Base-by-base conservation (phyloP, 2,329 filamentous ascomycete species). In the Onygenales sp. region DNA sequence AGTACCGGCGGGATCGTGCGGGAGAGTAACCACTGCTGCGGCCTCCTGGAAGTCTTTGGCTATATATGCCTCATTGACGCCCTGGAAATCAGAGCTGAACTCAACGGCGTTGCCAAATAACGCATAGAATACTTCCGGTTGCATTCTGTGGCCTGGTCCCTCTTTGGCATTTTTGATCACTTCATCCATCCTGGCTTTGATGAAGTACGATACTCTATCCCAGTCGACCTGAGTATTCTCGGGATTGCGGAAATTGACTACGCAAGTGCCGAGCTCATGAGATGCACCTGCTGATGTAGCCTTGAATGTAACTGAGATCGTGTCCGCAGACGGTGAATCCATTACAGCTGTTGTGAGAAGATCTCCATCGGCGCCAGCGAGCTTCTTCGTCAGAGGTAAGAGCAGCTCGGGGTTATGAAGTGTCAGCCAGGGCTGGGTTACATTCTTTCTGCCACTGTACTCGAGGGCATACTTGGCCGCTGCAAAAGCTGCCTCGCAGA, bases 61-160 rank as follows among this genome's bases (percentile, higher is more conserved):
- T 33, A 73, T 58, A 41, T 67, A 59, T 5, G 72, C 69, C 38
- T 65, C 62, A 45, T 69, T 57, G 64, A 73, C 64, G 50, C 67
- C 65, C 36, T 64, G 63, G 59, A 61, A 72, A 52, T 63, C 60
- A 41, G 59, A 51, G 6, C 55, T 59, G 55, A 69, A 72, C 47
- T 67, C 61, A 7, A 69, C 69, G 44, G 70, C 55, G n/a, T 60
- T 58, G 32, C 57, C 56, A 50, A 72, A 69, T 11, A 71, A 63
- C 52, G 61, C 64, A 62, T 71, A 72, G 2, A 64, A 66, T 61
- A 70, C 65, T 1, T 59, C 58, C 13, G 60, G 61, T 42, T 58
- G 59, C 43, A 70, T 11, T 14, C 48, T 52, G 35, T 54, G 53
- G 14, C 50, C 49, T 44, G 14, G 11, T 9, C 53, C 53, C 10